Conservation (phyloP, 805 yeast species). For the Saccharomycopsis babjevae region DNA sequence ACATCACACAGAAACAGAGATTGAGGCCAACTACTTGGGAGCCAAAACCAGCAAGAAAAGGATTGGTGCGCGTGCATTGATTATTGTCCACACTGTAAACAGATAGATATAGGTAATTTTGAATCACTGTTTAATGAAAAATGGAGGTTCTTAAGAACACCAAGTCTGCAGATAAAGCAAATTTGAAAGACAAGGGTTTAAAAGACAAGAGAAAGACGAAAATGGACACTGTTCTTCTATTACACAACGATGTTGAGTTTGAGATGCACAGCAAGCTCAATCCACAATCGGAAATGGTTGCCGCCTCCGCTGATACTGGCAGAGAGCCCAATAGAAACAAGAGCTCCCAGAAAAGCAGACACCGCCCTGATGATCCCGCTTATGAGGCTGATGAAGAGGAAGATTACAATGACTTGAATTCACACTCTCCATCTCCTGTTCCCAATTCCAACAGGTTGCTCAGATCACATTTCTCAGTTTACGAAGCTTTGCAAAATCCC, state of each 20-base stretch:
- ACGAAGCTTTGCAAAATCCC: slow-evolving; percentile 15
- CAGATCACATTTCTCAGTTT: slow-evolving; percentile 15
- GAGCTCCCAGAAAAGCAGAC: background rate
- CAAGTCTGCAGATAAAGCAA: background rate
- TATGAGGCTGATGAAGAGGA: background rate
- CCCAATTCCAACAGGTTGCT: slow-evolving; percentile 8
- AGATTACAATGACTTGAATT: background rate
- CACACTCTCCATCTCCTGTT: background rate
- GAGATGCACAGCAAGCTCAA: background rate
- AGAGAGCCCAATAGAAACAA: background rate
- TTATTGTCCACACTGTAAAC: too few relatives aligned
- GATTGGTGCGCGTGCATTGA: too few relatives aligned
- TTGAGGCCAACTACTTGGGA: too few relatives aligned
- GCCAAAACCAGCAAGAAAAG: too few relatives aligned
- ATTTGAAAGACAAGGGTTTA: too few relatives aligned
- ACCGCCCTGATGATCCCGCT: background rate
- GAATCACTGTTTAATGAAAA: background rate
- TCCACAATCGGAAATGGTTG: background rate
- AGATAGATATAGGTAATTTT: background rate
- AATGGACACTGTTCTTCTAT: background rate
- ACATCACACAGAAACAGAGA: too few relatives aligned
- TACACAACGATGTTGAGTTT: background rate
- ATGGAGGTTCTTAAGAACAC: background rate
- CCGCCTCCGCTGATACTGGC: background rate
- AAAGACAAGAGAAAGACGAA: background rate